These are phyloP conservation scores for Termitomyces sp. DNA, from an alignment of 768 basidiomycete genomes.

Conservation along the genomic window DNA sequence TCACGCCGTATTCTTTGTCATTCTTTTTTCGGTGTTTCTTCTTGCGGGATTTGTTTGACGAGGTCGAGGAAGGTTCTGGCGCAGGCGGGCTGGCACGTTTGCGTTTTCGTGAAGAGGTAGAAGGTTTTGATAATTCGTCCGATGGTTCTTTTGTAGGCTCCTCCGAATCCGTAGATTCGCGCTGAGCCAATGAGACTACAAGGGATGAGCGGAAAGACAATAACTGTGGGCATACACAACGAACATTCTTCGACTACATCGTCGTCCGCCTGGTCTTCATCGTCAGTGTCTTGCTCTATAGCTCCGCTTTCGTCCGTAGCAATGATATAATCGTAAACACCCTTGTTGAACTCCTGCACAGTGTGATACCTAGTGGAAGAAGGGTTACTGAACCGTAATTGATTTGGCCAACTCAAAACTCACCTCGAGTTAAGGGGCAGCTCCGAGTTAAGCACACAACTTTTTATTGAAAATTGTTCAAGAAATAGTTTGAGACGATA, in stretches of 20 bases:
- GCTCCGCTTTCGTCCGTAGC: constrained; percentile 88
- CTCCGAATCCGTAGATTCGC: constrained; percentile 26
- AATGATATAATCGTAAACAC: constrained; percentile 97
- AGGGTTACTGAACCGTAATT: neutral
- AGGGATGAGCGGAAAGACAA: neutral
- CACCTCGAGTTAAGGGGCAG: constrained; percentile 90
- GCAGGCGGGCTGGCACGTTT: constrained; percentile 44
- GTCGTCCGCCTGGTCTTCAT: constrained; percentile 36
- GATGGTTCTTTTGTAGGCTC: constrained; percentile 5
- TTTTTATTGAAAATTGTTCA: constrained; percentile 95
- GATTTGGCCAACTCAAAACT: neutral
- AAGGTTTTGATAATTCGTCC: constrained; percentile 11
- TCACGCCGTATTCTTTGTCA: constrained; percentile 88
- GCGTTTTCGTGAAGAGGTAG: constrained; percentile 41
- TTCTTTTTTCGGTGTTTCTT: constrained; percentile 42
- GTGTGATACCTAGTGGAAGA: constrained; percentile 69
- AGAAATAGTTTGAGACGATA: constrained; percentile 97
- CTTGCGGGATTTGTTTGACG: constrained; percentile 37
- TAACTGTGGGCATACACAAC: constrained; percentile 5
- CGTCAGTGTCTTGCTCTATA: constrained; percentile 35
- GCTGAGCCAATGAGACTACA: constrained; percentile 53
- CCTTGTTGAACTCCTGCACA: constrained; percentile 98
- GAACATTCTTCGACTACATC: constrained; percentile 31
- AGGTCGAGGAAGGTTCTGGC: constrained; percentile 19
- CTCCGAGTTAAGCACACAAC: constrained; percentile 94